These are phyloP conservation scores for Russula earlei DNA, from an alignment of 768 basidiomycete genomes.

Conservation along the genomic window DNA sequence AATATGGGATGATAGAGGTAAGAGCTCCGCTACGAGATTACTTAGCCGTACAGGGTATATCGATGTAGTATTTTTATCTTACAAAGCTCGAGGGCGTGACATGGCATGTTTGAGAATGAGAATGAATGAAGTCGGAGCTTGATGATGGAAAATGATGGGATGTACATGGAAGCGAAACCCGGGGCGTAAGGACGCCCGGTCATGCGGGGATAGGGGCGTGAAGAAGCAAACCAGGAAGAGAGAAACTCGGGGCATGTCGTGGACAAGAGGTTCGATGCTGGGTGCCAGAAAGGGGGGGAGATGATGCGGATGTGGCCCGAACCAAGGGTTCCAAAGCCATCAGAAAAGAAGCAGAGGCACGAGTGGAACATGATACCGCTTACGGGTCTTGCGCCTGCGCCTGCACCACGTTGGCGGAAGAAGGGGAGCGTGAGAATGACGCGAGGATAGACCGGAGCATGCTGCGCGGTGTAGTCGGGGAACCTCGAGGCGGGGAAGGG, in stretches of 20 bases:
- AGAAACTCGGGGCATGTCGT: too few relatives aligned
- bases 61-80: not conserved
- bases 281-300: slow-evolving; percentile 1
- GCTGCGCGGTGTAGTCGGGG: slow-evolving; percentile 2
- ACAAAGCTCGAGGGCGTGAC: slow-evolving; percentile 2
- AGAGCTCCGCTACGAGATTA: not conserved
- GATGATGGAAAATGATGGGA: slow-evolving; percentile 5
- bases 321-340: too few relatives aligned
- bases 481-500: not conserved
- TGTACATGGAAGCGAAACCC: slow-evolving; percentile 6
- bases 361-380: not conserved
- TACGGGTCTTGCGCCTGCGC: not conserved
- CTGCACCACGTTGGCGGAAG: slow-evolving; percentile 2
- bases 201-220: not conserved
- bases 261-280: not conserved
- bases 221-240: not conserved
- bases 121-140: slow-evolving; percentile 1
- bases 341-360: too few relatives aligned
- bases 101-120: not conserved
- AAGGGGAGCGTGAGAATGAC: slow-evolving; percentile 10
- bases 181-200: not conserved
- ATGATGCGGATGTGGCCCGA: not conserved
- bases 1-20: not conserved
- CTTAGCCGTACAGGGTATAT: slow-evolving; percentile 14
- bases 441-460: slow-evolving; percentile 14